These are phyloP conservation scores for Omphalotus olearius DNA, from an alignment of 1,284 basidiomycete genomes.

Conservation along the genomic window DNA sequence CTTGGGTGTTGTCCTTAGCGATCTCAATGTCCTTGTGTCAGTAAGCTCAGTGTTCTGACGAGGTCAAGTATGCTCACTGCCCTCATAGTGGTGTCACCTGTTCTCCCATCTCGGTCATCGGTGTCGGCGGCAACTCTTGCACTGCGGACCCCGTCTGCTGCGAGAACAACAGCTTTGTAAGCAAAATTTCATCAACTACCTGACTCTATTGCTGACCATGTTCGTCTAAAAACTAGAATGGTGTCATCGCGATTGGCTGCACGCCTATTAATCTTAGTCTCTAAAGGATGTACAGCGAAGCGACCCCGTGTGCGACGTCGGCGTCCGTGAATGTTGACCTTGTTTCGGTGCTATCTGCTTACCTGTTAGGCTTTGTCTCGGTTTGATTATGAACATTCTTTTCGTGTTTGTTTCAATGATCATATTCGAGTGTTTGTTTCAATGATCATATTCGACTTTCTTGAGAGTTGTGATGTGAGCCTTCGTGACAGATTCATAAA, in stretches of 20 bases:
- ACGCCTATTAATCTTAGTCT: slow-evolving; percentile 23
- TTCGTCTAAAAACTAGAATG: background rate
- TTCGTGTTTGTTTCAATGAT: no score
- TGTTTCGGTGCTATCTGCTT: no score
- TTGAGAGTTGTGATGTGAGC: no score
- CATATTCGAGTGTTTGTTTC: no score
- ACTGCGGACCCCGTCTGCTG: slow-evolving; percentile 16
- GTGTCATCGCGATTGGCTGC: slow-evolving; percentile 22
- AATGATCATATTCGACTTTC: no score
- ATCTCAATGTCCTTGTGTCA: slow-evolving; percentile 14
- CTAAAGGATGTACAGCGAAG: background rate
- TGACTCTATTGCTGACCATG: slow-evolving; percentile 1
- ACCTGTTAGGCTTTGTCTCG: no score
- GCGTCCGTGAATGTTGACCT: no score
- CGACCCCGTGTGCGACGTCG: no score
- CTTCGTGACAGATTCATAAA: no score
- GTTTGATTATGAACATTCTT: no score
- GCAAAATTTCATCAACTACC: background rate
- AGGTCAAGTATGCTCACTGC: background rate
- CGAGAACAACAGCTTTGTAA: slow-evolving; percentile 16
- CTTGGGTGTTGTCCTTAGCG: slow-evolving; percentile 19
- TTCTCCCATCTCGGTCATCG: slow-evolving; percentile 11
- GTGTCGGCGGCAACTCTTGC: slow-evolving; percentile 9
- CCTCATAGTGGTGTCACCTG: slow-evolving; percentile 16
- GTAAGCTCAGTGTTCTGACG: background rate